These are phyloP conservation scores for Fraxinus xanthoxyloides DNA, from an alignment of 305 asterid genomes.

Conservation along the genomic window DNA sequence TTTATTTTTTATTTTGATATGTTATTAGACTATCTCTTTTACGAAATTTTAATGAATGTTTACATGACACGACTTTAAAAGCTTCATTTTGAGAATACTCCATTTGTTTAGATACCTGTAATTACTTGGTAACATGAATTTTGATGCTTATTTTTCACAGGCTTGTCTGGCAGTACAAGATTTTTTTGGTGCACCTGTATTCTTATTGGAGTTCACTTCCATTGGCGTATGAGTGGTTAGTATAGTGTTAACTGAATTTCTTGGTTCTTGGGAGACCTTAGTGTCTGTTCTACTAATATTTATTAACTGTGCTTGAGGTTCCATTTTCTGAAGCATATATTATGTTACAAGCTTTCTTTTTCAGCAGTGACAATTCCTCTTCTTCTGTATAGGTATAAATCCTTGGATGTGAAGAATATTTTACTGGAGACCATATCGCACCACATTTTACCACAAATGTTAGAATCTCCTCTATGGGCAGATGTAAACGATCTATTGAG, in stretches of 20 bases:
- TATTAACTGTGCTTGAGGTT: not conserved
- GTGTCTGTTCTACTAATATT: conserved; percentile 14
- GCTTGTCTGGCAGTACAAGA: conserved; percentile 84
- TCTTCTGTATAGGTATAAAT: conserved; percentile 67
- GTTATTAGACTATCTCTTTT: not conserved
- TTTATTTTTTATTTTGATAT: conserved; percentile 1
- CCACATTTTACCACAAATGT: conserved; percentile 94
- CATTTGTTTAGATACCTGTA: not conserved
- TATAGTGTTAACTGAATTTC: conserved; percentile 19
- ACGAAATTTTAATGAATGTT: not conserved
- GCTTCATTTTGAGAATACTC: not conserved
- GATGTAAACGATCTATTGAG: conserved; percentile 60
- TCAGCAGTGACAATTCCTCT: conserved; percentile 21
- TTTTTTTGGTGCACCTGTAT: conserved; percentile 84
- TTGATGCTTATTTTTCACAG: conserved; percentile 44
- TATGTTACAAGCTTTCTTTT: conserved; percentile 13
- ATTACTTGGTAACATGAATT: conserved; percentile 13
- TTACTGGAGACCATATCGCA: conserved; percentile 88
- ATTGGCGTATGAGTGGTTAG: conserved; percentile 78
- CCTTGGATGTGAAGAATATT: conserved; percentile 96
- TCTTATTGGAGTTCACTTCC: conserved; percentile 91
- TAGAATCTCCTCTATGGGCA: conserved; percentile 82
- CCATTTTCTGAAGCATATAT: conserved; percentile 13
- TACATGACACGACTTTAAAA: conserved; percentile 7
- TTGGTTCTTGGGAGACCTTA: conserved; percentile 12